Evolutionary conservation across 176 grass and related monocot genomes (phyloP).

Genomic region (Rhipidocladum racemiflorum): DNA sequence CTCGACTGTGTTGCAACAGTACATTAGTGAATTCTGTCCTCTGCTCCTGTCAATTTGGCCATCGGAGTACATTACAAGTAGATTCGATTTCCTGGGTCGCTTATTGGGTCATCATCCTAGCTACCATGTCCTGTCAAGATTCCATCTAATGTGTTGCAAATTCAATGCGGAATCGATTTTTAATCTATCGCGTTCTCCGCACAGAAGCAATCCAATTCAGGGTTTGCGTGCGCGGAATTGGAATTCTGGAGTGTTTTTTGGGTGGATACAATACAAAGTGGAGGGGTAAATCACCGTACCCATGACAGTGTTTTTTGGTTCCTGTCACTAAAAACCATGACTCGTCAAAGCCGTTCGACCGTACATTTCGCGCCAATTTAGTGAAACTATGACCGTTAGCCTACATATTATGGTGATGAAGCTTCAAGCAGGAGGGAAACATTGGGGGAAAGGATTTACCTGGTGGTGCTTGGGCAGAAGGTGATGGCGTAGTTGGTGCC

Average conservation of each 20-base stretch:
- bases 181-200: neutral
- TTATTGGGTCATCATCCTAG: neutral
- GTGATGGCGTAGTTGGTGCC: slow-evolving; percentile 79
- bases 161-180: neutral
- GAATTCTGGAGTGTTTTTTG: neutral
- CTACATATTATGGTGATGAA: neutral
- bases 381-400: too few species aligned
- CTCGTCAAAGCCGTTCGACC: neutral
- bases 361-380: slow-evolving; percentile 28
- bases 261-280: too few species aligned
- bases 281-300: neutral
- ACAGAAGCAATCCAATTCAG: neutral
- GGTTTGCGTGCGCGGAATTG: neutral
- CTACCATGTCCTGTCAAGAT: neutral
- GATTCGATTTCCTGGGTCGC: neutral
- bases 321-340: neutral
- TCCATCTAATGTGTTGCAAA: neutral
- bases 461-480: slow-evolving; percentile 82
- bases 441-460: slow-evolving; percentile 24
- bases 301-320: neutral
- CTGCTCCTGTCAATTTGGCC: neutral
- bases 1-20: neutral
- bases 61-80: neutral
- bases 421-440: neutral
- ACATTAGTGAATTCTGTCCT: neutral